A percentile compares a stretch with the other conserved stretches of the same genome.
These are phyloP conservation scores for Sclerotiophoma versabilis DNA, from an alignment of 2,329 filamentous ascomycete genomes.

Conservation along the genomic window DNA sequence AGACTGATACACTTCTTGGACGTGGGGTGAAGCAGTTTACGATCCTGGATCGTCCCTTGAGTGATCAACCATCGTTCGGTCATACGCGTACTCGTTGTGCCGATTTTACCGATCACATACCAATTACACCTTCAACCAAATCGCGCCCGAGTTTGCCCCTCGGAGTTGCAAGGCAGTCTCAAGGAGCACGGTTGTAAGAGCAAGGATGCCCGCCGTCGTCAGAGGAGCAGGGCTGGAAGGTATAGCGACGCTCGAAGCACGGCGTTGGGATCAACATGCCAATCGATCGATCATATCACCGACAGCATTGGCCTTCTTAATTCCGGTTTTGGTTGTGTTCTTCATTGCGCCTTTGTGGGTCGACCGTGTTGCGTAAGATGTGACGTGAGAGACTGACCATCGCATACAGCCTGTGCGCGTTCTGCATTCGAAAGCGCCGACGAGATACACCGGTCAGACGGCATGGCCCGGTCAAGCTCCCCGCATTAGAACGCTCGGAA, in stretches of 20 bases:
- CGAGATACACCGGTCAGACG: conserved; percentile 11
- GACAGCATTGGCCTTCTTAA: conserved; percentile 38
- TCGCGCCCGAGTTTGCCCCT: neutral
- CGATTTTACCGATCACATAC: conserved; percentile 13
- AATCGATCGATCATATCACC: conserved; percentile 32
- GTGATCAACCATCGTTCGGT: conserved; percentile 2
- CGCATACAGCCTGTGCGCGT: conserved; percentile 27
- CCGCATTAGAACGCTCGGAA: conserved; percentile 27
- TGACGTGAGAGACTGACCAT: conserved; percentile 1
- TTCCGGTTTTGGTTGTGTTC: conserved; percentile 39
- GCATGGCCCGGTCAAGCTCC: conserved; percentile 19
- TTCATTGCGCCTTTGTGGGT: conserved; percentile 41
- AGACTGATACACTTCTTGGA: neutral
- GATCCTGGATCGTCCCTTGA: conserved; percentile 1
- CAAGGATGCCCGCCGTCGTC: conserved; percentile 15
- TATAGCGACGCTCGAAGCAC: conserved; percentile 5
- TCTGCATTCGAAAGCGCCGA: conserved; percentile 29
- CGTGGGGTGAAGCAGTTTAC: neutral
- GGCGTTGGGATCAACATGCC: conserved; percentile 8
- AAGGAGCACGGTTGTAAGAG: conserved; percentile 2
- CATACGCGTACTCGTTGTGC: conserved; percentile 8
- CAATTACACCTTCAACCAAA: neutral
- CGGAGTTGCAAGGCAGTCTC: conserved; percentile 2
- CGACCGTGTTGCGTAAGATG: neutral
- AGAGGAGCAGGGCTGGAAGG: neutral